phyloP scores from a whole-genome alignment of 2,329 filamentous ascomycete species.

The Septoria linicola region DNA sequence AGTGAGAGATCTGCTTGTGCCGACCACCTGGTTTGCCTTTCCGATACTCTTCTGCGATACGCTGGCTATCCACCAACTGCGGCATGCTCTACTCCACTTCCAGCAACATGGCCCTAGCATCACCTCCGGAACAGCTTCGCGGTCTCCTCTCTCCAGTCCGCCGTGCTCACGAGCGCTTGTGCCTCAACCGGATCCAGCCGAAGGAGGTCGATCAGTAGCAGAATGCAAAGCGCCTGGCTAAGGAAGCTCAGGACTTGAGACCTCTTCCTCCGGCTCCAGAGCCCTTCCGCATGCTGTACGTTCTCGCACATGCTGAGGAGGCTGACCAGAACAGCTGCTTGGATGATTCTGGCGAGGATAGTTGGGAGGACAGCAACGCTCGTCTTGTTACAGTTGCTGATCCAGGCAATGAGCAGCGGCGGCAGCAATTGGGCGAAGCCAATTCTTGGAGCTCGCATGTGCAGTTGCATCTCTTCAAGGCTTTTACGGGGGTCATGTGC shows the following conservation, averaged over 20 bases:
- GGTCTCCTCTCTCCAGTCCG: constrained; percentile 2
- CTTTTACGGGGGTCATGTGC: background rate
- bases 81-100: no score
- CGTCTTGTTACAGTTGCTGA: constrained; percentile 11
- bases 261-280: background rate
- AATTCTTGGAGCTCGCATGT: constrained; percentile 3
- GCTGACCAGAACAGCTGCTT: constrained; percentile 1
- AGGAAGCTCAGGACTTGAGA: constrained; percentile 1
- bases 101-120: background rate
- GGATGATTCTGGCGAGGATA: constrained; percentile 3
- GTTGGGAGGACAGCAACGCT: constrained; percentile 3
- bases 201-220: constrained; percentile 5
- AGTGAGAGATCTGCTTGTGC: no score
- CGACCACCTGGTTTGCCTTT: no score
- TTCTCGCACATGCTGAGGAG: background rate
- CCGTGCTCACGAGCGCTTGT: constrained; percentile 3
- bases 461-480: background rate
- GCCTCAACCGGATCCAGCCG: constrained; percentile 9
- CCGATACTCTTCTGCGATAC: no score
- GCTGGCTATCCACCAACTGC: no score
- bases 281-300: background rate
- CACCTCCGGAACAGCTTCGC: constrained; percentile 8
- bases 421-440: constrained; percentile 6
- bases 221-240: constrained; percentile 5
- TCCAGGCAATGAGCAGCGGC: constrained; percentile 10